Evolutionary conservation across 2,329 filamentous ascomycete species (phyloP).

Genomic region (Fulvia fulva): DNA sequence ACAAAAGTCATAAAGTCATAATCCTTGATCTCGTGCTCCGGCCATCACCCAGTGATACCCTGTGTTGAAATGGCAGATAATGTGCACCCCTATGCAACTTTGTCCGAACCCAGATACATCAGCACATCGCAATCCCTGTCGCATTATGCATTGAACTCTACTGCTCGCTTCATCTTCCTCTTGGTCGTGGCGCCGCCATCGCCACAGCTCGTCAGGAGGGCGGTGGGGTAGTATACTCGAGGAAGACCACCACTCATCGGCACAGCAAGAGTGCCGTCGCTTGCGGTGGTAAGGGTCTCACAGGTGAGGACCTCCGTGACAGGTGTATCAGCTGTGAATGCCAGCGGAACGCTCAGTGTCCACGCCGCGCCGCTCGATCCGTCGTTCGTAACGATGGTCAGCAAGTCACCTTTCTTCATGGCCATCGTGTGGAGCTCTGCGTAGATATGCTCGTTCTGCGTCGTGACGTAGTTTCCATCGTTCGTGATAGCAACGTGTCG

Average conservation of each 20-base stretch:
- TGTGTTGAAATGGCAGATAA: not conserved
- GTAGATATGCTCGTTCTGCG: constrained; percentile 39
- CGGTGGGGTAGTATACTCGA: constrained; percentile 35
- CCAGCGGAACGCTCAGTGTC: constrained; percentile 28
- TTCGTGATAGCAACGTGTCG: constrained; percentile 44
- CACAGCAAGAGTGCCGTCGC: constrained; percentile 31
- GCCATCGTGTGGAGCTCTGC: constrained; percentile 42
- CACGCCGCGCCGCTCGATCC: constrained; percentile 26
- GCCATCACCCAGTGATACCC: not conserved
- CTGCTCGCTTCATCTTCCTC: not conserved
- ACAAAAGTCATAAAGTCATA: not conserved
- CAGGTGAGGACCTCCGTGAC: constrained; percentile 41
- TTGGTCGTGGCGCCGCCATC: constrained; percentile 4
- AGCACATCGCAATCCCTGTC: not conserved
- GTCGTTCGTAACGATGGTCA: constrained; percentile 36
- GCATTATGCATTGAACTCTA: not conserved
- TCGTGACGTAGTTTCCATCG: constrained; percentile 38
- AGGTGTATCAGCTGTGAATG: constrained; percentile 26
- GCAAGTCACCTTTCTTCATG: constrained; percentile 46
- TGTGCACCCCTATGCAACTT: not conserved
- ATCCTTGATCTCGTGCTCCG: not conserved
- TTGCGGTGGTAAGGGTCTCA: constrained; percentile 26
- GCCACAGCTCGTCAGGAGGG: constrained; percentile 3
- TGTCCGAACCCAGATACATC: not conserved
- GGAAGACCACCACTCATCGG: constrained; percentile 36